Conservation (phyloP, 805 yeast genomes). For the Soucietia sequanensis region DNA sequence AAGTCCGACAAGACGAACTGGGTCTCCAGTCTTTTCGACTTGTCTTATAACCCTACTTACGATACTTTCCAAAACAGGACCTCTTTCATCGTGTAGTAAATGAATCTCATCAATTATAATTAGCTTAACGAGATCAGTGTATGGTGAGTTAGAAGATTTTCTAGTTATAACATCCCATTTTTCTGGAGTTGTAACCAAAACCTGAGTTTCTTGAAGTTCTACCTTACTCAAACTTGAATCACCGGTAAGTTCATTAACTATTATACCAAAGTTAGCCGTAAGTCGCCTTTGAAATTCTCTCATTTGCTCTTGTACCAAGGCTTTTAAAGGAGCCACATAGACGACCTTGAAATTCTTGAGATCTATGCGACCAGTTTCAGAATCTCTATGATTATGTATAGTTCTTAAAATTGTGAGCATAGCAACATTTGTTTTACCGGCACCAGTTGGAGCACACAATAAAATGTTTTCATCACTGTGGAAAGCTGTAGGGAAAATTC, state of each 20-base stretch:
- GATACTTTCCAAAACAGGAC: slow-evolving; percentile 88
- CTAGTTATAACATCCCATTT: slow-evolving; percentile 97
- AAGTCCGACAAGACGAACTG: slow-evolving; percentile 74
- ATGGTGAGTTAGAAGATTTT: slow-evolving; percentile 67
- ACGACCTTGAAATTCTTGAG: slow-evolving; percentile 69
- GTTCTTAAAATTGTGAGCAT: slow-evolving; percentile 73
- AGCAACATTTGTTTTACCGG: slow-evolving; percentile 97
- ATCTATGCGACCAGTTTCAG: slow-evolving; percentile 47
- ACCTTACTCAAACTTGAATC: slow-evolving; percentile 75
- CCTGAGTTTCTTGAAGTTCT: slow-evolving; percentile 75
- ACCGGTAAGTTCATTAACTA: slow-evolving; percentile 87
- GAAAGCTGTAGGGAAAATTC: slow-evolving; percentile 78
- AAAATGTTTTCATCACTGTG: slow-evolving; percentile 66
- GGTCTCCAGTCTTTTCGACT: slow-evolving; percentile 40
- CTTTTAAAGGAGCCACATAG: slow-evolving; percentile 90
- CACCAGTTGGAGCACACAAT: slow-evolving; percentile 98
- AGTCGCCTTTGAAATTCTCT: slow-evolving; percentile 77
- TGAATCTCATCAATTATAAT: slow-evolving; percentile 91
- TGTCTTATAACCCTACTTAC: slow-evolving; percentile 69
- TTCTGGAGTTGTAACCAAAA: slow-evolving; percentile 92
- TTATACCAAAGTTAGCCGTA: slow-evolving; percentile 55
- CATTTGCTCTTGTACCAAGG: slow-evolving; percentile 93
- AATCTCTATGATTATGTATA: slow-evolving; percentile 50
- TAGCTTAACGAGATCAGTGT: slow-evolving; percentile 61
- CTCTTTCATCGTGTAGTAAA: slow-evolving; percentile 88